These are phyloP conservation scores for Pelargonium myrrhifolium DNA, from an alignment of 441 rosid species.

Conservation along the genomic window DNA sequence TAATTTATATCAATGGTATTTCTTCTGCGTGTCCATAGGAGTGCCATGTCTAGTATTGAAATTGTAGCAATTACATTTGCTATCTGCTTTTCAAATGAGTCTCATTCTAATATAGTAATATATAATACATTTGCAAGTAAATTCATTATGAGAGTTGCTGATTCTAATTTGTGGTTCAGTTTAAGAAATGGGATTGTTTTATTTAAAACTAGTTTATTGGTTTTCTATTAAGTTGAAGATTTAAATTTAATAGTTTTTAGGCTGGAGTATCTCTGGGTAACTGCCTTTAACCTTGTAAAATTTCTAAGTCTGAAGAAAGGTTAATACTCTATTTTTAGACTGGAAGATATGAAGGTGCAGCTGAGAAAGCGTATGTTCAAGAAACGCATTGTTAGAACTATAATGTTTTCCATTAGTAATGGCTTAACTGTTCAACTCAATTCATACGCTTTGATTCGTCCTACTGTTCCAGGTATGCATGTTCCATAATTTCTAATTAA, in stretches of 20 bases:
- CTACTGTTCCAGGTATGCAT: conserved; percentile 56
- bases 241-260: neutral
- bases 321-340: conserved; percentile 37
- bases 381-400: conserved; percentile 65
- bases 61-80: neutral
- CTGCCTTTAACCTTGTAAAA: neutral
- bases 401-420: conserved; percentile 44
- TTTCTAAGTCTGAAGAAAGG: neutral
- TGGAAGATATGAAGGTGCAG: conserved; percentile 86
- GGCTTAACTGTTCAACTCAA: conserved; percentile 72
- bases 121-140: neutral
- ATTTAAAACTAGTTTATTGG: neutral
- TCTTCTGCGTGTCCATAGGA: conserved; percentile 5
- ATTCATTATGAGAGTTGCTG: neutral
- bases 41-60: conserved; percentile 1
- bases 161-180: neutral
- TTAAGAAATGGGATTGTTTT: neutral
- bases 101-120: conserved; percentile 1
- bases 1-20: neutral
- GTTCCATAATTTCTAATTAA: neutral
- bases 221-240: neutral
- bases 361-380: conserved; percentile 72
- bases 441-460: conserved; percentile 80
- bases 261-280: neutral
- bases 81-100: neutral